These are phyloP conservation scores for Flaveria linearis DNA, from an alignment of 129 eudicot species.

Conservation along the genomic window DNA sequence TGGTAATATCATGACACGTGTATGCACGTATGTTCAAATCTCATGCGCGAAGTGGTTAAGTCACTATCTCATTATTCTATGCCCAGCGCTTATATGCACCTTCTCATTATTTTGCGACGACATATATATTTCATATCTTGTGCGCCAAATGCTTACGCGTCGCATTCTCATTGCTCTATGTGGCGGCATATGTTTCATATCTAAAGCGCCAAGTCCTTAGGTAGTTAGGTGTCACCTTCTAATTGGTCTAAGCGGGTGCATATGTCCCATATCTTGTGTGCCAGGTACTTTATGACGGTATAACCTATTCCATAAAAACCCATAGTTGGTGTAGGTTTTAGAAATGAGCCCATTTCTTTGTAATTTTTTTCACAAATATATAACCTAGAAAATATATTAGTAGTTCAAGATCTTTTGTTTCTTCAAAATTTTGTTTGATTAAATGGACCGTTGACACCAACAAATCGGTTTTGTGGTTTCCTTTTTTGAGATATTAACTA, in stretches of 20 bases:
- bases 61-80: too few relatives aligned
- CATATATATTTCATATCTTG: not conserved
- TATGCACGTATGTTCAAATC: not conserved
- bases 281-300: not conserved
- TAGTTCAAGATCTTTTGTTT: not conserved
- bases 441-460: not conserved
- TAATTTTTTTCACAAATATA: not conserved
- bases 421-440: slow-evolving; percentile 10
- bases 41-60: not conserved
- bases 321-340: not conserved
- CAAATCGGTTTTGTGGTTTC: not conserved
- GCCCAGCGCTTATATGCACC: not conserved
- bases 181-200: not conserved
- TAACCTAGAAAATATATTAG: not conserved
- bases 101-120: not conserved
- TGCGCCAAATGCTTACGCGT: not conserved
- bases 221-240: not conserved
- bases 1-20: not conserved
- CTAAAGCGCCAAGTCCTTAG: not conserved
- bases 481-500: slow-evolving; percentile 13
- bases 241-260: not conserved
- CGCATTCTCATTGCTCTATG: not conserved
- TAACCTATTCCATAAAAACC: slow-evolving; percentile 13
- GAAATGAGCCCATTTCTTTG: slow-evolving; percentile 8
- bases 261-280: not conserved